These are phyloP conservation scores for Tulasnella sp. DNA, from an alignment of 768 basidiomycete species.

Conservation along the genomic window DNA sequence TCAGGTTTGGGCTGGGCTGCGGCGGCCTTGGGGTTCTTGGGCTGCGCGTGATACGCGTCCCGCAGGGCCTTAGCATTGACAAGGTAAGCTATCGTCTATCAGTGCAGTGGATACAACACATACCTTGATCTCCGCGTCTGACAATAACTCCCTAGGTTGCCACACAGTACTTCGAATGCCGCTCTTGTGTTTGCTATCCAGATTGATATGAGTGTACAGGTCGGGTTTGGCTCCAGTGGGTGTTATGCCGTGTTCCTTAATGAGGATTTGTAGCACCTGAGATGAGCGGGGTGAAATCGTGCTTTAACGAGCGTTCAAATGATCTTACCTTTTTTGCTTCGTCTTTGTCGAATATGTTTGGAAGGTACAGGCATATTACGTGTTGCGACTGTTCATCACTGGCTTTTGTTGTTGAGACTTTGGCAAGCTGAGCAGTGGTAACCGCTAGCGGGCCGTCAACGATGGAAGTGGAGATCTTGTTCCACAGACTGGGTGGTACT, in stretches of 20 bases:
- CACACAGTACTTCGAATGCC: constrained; percentile 60
- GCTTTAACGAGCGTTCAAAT: constrained; percentile 2
- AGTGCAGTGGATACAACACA: not conserved
- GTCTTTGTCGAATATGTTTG: constrained; percentile 55
- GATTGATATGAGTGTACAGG: constrained; percentile 50
- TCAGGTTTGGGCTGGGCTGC: too few relatives aligned
- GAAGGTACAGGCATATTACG: constrained; percentile 58
- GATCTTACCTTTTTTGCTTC: constrained; percentile 40
- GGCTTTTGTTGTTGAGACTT: constrained; percentile 52
- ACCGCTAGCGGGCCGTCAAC: constrained; percentile 48
- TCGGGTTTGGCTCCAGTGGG: constrained; percentile 60
- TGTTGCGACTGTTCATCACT: constrained; percentile 42
- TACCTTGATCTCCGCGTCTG: constrained; percentile 53
- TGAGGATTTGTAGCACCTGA: constrained; percentile 56
- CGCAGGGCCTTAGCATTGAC: constrained; percentile 39
- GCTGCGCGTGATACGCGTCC: constrained; percentile 45
- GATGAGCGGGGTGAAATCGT: constrained; percentile 8
- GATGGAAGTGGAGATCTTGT: constrained; percentile 37
- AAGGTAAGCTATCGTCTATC: not conserved
- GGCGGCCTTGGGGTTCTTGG: constrained; percentile 28
- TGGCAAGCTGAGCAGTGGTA: constrained; percentile 44
- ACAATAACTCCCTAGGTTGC: constrained; percentile 49
- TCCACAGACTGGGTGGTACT: constrained; percentile 23
- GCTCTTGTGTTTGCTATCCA: constrained; percentile 67
- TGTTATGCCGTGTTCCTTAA: constrained; percentile 51